Evolutionary conservation across 495 filamentous ascomycete genomes (phyloP), one percentile per base, ranked within the genome.

Genomic region (Talaromyces trachyspermus): DNA sequence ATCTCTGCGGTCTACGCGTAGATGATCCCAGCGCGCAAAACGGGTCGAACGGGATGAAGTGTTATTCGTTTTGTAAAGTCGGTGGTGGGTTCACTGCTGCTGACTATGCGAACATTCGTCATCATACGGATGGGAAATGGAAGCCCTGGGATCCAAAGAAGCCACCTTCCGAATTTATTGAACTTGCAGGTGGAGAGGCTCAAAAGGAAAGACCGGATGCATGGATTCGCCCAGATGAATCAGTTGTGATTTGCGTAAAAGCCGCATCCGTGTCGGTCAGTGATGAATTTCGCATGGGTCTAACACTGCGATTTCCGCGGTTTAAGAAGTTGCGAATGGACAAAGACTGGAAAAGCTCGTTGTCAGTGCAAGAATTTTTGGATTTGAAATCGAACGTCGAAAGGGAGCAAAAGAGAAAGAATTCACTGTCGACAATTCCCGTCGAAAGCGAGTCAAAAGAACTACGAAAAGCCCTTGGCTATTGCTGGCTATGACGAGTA

Each of bases 21-120:
- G 81, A 89, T 45, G 76, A 88, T 53, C 52, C 38, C 12, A 69
- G 83, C 11, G 72, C 84, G 15, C 56, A 66, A 15, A 70, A 71
- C 35, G 75, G 66, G 4, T 64, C 71, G 30, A 78, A 77, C 50
- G 69, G 78, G 11, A 80, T 83, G 68, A 89, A 88, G 60, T 95
- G 82, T 57, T 86, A 83, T 60, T 94, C 87, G 12, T 95, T 98
- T 63, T 92, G 88, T 69, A 97, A 95, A 63, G 92, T 97, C 18
- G 92, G 92, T 29, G 92, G 94, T 43, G 92, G 92, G 0, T 88
- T 97, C 54, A 84, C 79, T 23, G 86, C 84, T 4, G 77, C 82
- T 48, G 94, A 98, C 56, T 95, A 94, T 54, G 81, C 80, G 1
- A 79, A 81, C 37, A 79, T 98, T 30, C 72, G 82, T 1, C 86